Evolutionary conservation across 495 filamentous ascomycete genomes (phyloP).

Genomic region (Tuber indicum): DNA sequence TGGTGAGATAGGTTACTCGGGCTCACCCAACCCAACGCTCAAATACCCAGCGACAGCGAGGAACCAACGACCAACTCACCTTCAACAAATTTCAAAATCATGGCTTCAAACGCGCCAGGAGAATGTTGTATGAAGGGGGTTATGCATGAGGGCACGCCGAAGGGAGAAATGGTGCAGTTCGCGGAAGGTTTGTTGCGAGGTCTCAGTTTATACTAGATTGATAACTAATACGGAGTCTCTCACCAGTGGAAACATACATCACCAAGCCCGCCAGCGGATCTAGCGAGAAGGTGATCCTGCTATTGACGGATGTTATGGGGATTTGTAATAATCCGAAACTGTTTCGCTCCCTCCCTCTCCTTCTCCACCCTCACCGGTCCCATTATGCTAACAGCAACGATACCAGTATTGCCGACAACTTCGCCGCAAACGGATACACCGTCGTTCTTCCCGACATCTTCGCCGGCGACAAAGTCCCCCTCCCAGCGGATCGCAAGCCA

Average conservation of each 20-base stretch:
- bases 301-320: slow-evolving; percentile 62
- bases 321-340: slow-evolving; percentile 73
- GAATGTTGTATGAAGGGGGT: slow-evolving; percentile 48
- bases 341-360: slow-evolving; percentile 35
- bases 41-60: neutral
- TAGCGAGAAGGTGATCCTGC: slow-evolving; percentile 51
- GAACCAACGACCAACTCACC: neutral
- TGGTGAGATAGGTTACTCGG: neutral
- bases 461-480: slow-evolving; percentile 58
- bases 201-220: neutral
- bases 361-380: slow-evolving; percentile 5
- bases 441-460: slow-evolving; percentile 71
- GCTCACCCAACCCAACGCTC: neutral
- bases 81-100: slow-evolving; percentile 17
- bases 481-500: slow-evolving; percentile 51
- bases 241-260: slow-evolving; percentile 47
- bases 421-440: slow-evolving; percentile 73
- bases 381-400: neutral
- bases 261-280: slow-evolving; percentile 40
- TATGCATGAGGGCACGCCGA: slow-evolving; percentile 46
- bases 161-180: slow-evolving; percentile 45
- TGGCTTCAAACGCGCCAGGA: slow-evolving; percentile 47
- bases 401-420: slow-evolving; percentile 65
- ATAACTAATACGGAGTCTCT: slow-evolving; percentile 2
- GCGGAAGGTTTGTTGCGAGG: slow-evolving; percentile 40